phyloP scores from a whole-genome alignment of 257 asterid species.

The Scutellaria galericulata region DNA sequence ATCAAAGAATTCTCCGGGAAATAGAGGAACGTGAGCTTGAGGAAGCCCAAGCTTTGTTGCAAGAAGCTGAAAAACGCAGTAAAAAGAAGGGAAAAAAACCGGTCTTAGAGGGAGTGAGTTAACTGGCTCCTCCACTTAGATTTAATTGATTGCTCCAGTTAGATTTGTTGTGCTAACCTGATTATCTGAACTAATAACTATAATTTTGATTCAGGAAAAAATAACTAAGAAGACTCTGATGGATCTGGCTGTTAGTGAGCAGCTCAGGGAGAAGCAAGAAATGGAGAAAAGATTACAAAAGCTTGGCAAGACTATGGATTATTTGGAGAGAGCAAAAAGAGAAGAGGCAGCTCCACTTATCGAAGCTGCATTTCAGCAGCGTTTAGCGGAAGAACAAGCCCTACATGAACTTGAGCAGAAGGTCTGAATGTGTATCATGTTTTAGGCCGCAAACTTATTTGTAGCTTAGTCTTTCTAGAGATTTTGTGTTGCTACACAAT shows the following conservation, averaged over 20 bases:
- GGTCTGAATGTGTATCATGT: conserved; percentile 48
- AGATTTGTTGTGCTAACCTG: conserved; percentile 4
- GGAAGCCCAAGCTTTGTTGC: conserved; percentile 75
- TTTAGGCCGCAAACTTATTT: neutral
- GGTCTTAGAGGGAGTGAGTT: conserved; percentile 76
- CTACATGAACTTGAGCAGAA: conserved; percentile 75
- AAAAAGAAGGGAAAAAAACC: conserved; percentile 84
- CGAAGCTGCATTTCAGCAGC: conserved; percentile 48
- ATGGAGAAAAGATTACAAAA: conserved; percentile 83
- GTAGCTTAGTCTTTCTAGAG: neutral
- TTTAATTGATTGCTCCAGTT: neutral
- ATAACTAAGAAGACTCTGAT: conserved; percentile 64
- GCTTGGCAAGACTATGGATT: conserved; percentile 84
- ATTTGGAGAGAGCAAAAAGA: conserved; percentile 90
- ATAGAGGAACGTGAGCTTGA: conserved; percentile 87
- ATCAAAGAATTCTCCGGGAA: conserved; percentile 77
- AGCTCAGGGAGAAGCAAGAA: conserved; percentile 82
- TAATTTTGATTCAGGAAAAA: conserved; percentile 67
- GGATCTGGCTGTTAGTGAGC: conserved; percentile 80
- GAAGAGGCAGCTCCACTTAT: conserved; percentile 80
- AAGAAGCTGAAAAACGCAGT: conserved; percentile 40
- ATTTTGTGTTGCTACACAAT: conserved; percentile 1
- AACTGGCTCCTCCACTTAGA: neutral
- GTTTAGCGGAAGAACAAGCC: conserved; percentile 69
- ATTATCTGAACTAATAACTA: neutral